Base-by-base conservation (phyloP, 2,329 filamentous ascomycete species). In the Fusarium anguioides region DNA sequence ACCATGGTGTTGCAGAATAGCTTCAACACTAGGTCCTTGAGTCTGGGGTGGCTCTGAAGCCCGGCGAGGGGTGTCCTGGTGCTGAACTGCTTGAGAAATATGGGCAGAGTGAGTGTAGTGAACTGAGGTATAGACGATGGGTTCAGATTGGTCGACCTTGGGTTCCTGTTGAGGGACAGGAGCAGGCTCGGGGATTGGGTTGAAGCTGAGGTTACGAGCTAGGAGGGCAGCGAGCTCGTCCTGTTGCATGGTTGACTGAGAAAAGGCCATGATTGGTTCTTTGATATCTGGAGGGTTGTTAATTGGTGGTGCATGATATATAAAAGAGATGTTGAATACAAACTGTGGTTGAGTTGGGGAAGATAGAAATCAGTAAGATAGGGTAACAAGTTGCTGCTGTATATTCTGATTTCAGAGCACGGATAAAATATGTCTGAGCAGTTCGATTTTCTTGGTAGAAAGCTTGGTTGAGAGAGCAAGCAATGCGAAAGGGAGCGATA, bases 41-140 rank as follows among this genome's bases (percentile, higher is more conserved):
- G 79, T 81, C 70, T 81, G 80, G 31, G 80, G 80, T 8, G 83
- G 83, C 65, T 85, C 84, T 15, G 83, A 88, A 21, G 83, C 83
- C 20, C 80, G 82, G 48, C 82, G 79, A 59, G 80, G 79, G 3
- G 77, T 73, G 26, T 82, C 78, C 58, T 76, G 75, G 37, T 77
- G 71, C 42, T 74, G 73, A 61, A 66, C 75, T 60, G 66, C 72
- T 42, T 75, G 63, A 20, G 69, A 64, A 27, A 73, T 75, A 75
- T 96, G 92, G 41, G 90, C 83, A 10, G 92, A 93, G 75, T 94
- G 93, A 67, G 91, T 90, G 77, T 97, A 97, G 77, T 97, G 93
- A 74, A 92, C 90, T 11, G 92, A 91, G 70, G 86, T 89, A 80
- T 96, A 96, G 64, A 86, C 83, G 65, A 92, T 89, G 45, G 79